Base-by-base conservation (phyloP, 2,329 filamentous ascomycete genomes). In the Fusarium vanettenii region DNA sequence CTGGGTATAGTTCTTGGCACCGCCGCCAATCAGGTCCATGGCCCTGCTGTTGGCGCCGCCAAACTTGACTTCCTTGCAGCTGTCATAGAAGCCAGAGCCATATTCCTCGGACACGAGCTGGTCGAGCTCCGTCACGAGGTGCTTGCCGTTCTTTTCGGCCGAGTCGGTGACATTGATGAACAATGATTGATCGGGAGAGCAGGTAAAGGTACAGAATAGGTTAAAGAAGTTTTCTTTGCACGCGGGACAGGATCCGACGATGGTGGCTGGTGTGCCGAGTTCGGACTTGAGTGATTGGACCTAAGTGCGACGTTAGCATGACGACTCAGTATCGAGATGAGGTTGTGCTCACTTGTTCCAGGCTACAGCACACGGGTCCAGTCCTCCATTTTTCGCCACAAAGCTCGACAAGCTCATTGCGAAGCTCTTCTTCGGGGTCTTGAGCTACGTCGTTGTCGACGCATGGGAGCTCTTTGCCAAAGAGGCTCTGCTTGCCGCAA, bases 161-260 rank as follows among this genome's bases (percentile, higher is more conserved):
- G 92, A 93, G 63, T 92, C 85, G 13, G 97, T 98, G 50, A 99
- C 91, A 79, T 99, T 99, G 81, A 99, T 88, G 80, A 99, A 99
- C 0, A 97, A 87, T 0, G 95, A 98, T 82, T 99, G 97, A 80
- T 99, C 93, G 7, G 97, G 96, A 6, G 97, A 99, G 86, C 97
- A 99, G 3, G 95, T 98, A 81, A 99, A 98, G 6, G 95, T 97
- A 86, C 97, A 99, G 84, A 99, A 99, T 52, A 97, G 88, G 85
- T 99, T 97, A 87, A 94, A 98, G 87, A 99, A 99, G 87, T 99
- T 99, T 79, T 95, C 93, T 84, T 97, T 97, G 89, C 97, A 99
- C 35, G 97, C 97, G 2, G 97, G 97, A 82, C 97, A 99, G 11
- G 95, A 95, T 29, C 95, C 92, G 81, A 99, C 95, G 80, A 99